These are phyloP conservation scores for Podospora bellae-mahoneyi DNA, from an alignment of 495 filamentous ascomycete species.

Conservation along the genomic window DNA sequence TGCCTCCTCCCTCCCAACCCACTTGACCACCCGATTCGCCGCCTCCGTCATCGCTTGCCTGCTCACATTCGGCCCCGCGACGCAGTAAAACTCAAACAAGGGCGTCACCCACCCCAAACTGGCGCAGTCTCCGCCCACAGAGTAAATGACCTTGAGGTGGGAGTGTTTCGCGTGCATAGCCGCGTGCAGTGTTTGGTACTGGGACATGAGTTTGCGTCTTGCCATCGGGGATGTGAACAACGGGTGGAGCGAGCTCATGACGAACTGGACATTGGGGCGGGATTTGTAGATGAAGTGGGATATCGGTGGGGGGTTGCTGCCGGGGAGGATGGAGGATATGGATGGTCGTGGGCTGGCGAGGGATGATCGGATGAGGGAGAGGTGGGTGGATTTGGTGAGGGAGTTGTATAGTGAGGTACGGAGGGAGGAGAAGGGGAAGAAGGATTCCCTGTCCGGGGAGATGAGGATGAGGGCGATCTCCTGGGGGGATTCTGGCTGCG, in stretches of 20 bases:
- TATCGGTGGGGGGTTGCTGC: slow-evolving; percentile 48
- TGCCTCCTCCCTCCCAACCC: slow-evolving; percentile 88
- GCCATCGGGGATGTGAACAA: slow-evolving; percentile 53
- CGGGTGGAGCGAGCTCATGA: slow-evolving; percentile 78
- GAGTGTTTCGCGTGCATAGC: slow-evolving; percentile 76
- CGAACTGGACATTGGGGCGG: slow-evolving; percentile 88
- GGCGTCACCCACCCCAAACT: slow-evolving; percentile 89
- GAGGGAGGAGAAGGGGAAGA: slow-evolving; percentile 86
- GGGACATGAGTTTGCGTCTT: slow-evolving; percentile 70
- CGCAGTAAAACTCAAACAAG: slow-evolving; percentile 87
- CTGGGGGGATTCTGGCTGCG: slow-evolving; percentile 45
- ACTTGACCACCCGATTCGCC: slow-evolving; percentile 81
- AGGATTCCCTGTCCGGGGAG: slow-evolving; percentile 85
- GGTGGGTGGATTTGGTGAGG: slow-evolving; percentile 70
- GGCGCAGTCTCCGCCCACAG: slow-evolving; percentile 65
- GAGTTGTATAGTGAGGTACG: slow-evolving; percentile 71
- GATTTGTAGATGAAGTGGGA: slow-evolving; percentile 95
- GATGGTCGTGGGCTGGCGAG: slow-evolving; percentile 66
- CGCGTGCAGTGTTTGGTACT: slow-evolving; percentile 81
- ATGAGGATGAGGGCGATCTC: slow-evolving; percentile 91
- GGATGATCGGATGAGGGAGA: slow-evolving; percentile 70
- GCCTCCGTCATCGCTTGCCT: slow-evolving; percentile 78
- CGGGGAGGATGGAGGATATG: slow-evolving; percentile 70
- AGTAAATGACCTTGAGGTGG: slow-evolving; percentile 81
- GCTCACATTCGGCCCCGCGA: slow-evolving; percentile 74